Evolutionary conservation across 225 moss, liverwort and hornwort genomes (phyloP), one percentile per base, ranked within the genome.

Genomic region (Sphagnum contortum): DNA sequence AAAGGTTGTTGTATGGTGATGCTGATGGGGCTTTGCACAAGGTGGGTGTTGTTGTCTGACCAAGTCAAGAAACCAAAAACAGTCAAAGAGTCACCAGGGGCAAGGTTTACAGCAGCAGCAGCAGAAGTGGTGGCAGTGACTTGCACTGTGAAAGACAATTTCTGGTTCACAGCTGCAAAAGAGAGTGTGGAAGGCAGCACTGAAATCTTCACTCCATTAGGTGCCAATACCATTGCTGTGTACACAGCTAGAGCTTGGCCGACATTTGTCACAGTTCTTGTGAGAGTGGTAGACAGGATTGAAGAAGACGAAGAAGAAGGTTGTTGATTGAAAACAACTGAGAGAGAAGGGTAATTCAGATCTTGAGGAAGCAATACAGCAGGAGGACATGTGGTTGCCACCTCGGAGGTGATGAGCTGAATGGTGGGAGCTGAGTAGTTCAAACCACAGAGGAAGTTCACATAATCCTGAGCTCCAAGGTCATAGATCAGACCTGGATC

Each of bases 311-410:
- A 72, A 29, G 29, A 29, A 29, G 29, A 29, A 29, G 29, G 29
- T 29, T 29, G 29, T 48, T 91, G 85, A 60, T 86, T 84, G 48
- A 98, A 98, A 47, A 98, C 3, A 0, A 70, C 77, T 0, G 98
- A 91, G 45, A 89, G 65, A 0, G 98, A 89, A 1, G 98, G 98
- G 62, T 98, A 98, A 66, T 98, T 98, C 64, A 98, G 71, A 61
- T 98, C 87, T 56, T 75, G 66, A 4, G 89, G 81, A 51, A 55
- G 51, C 1, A 60, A 62, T 0, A 70, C 29, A 0, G 48, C 5
- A 0, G 67, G 50, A 3, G 90, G 91, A 67, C 98, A 98, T 6
- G 48, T 4, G 12, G 44, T 60, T 1, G 71, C 71, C 9, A 52
- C 7, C 8, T 55, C 3, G 1, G 56, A 47, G 3, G 63, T 67